Evolutionary conservation across 2,329 filamentous ascomycete genomes (phyloP).

Genomic region (Aureobasidium sp.): DNA sequence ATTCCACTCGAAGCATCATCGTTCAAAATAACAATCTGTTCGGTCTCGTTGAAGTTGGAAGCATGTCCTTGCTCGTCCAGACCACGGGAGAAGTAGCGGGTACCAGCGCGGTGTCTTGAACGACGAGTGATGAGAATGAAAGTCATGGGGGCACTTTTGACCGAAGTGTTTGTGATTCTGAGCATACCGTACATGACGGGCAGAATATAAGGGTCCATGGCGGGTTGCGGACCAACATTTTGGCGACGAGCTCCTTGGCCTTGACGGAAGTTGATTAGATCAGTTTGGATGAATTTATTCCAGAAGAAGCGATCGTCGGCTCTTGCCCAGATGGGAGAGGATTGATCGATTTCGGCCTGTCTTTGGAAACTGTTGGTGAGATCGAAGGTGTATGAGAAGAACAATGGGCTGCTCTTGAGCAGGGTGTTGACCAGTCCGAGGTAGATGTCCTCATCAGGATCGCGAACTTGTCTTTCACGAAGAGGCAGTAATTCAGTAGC

Average conservation of each 20-base stretch:
- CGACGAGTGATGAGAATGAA: constrained; percentile 81
- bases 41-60: constrained; percentile 99
- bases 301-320: constrained; percentile 98
- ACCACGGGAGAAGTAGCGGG: constrained; percentile 88
- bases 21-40: constrained; percentile 85
- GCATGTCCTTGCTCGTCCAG: constrained; percentile 89
- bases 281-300: constrained; percentile 87
- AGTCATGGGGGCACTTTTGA: constrained; percentile 78
- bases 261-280: constrained; percentile 80
- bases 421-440: constrained; percentile 72
- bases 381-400: constrained; percentile 96
- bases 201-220: constrained; percentile 82
- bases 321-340: constrained; percentile 76
- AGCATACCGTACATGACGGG: constrained; percentile 96
- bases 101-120: constrained; percentile 81
- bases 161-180: constrained; percentile 74
- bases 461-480: constrained; percentile 82
- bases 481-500: constrained; percentile 89
- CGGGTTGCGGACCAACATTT: constrained; percentile 62
- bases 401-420: constrained; percentile 80
- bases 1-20: constrained; percentile 64
- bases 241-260: constrained; percentile 50
- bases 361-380: constrained; percentile 95
- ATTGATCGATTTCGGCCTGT: constrained; percentile 56
- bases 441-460: constrained; percentile 91